Base-by-base conservation (phyloP, 768 basidiomycete species). In the Calocybe gangraenosa region DNA sequence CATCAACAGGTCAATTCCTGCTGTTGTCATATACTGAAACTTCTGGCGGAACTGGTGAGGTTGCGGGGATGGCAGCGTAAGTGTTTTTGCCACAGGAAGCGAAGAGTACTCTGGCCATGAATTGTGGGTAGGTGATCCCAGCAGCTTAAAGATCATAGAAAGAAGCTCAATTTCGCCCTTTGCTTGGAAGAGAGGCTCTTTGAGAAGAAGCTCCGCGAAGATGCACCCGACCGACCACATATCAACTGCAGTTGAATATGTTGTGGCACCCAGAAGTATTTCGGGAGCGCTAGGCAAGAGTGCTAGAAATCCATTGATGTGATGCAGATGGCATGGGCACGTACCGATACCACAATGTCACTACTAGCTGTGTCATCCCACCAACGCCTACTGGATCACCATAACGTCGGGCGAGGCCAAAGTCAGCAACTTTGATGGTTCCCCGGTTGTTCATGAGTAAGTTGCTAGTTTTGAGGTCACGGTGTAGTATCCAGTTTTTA, bases 211-310 rank as follows among this genome's bases (percentile, higher is more conserved):
- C 63, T 99, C 96, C 11, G 90, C 94, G 58, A 98, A 97, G 54
- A 99, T 97, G 71, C 96, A 99, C 7, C 96, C 96, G 8, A 96
- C 92, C 39, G 92, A 95, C 96, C 96, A 99, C 79, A 98, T 82
- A 63, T 99, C 96, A 46, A 99, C 81, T 0, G 94, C 86, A 15
- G 95, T 99, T 11, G 92, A 88, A 64, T 99, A 99, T 28, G 85
- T 89, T 47, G 82, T 88, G 10, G 90, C 91, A 10, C 95, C 96
- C 20, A 99, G 73, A 13, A 99, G 73, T 37, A 99, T 89, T 70
- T 98, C 96, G 2, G 96, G 96, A 7, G 94, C 90, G 32, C 93
- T 96, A 60, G 45, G 58, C 40, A 42, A 40, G 43, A 42, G 22
- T 49, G 54, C 49, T 40, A 48, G 37, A 37, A 47, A 48, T 37